Base-by-base conservation (phyloP, 2,329 filamentous ascomycete species). In the Fusarium sp. region DNA sequence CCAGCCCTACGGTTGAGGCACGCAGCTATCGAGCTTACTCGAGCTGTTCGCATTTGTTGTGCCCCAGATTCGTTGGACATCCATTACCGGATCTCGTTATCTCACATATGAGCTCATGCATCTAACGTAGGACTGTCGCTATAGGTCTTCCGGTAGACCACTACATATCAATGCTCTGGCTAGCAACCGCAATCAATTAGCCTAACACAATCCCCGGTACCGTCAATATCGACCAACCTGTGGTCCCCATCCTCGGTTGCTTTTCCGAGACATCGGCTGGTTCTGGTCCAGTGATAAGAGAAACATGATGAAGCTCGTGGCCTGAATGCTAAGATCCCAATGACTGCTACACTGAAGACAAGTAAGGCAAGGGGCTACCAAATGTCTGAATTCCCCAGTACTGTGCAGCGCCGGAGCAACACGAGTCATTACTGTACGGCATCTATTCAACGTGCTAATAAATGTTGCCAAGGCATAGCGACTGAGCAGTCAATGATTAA, bases 321-420 rank as follows among this genome's bases (percentile, higher is more conserved):
- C 48, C 66, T 26, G 28, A 52, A 48, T 58, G 42, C 47, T 28
- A 35, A 57, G 47, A 47, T 52, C 56, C 57, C 49, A 42, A 55
- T 22, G 22, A 38, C 38, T 59, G 31, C 61, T 74, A 74, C 70
- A 66, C 70, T 73, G 24, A 44, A 67, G 67, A 66, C 24, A 20
- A 55, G 26, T 42, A 35, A 56, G 52, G 49, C 28, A 60, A 73
- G 39, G 59, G 48, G 26, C 55, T 41, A 56, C 26, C 20, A 41
- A 20, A 42, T 66, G 56, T 62, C 47, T 48, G 17, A 22, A 39
- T 38, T 42, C 24, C 17, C 24, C 6, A 31, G 26, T 61, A 6
- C 41, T 55, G 33, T 45, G 42, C 36, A 39, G 51, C 39, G 39
- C 24, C 15, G 28, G 44, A 38, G 28, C 39, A 54, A 45, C 12